Evolutionary conservation across 257 asterid genomes (phyloP).

Genomic region (Solanum sparsipilum): DNA sequence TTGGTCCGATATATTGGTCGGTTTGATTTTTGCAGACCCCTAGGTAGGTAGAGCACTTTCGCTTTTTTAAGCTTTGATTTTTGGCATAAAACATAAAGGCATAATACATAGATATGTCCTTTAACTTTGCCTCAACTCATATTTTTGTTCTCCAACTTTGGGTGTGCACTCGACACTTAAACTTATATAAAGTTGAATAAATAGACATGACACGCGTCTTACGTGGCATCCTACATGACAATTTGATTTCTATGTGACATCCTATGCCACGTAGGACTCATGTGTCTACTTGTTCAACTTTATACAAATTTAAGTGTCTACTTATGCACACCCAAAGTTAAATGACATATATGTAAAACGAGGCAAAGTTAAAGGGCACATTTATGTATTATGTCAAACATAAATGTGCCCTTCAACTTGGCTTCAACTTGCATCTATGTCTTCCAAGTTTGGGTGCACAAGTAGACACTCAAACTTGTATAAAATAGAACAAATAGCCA

Average conservation of each 20-base stretch:
- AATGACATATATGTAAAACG: too few species aligned
- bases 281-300: too few species aligned
- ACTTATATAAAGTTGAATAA: background rate
- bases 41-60: background rate
- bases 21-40: too few species aligned
- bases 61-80: background rate
- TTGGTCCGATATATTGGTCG: too few species aligned
- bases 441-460: background rate
- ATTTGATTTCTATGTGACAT: too few species aligned
- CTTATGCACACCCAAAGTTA: too few species aligned
- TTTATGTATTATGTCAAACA: background rate
- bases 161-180: background rate
- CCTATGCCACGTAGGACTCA: too few species aligned
- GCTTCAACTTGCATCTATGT: background rate
- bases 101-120: background rate
- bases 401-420: background rate
- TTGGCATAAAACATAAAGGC: background rate
- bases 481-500: too few species aligned
- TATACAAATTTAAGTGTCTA: too few species aligned
- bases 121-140: too few species aligned
- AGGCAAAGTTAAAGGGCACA: too few species aligned
- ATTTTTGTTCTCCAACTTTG: background rate
- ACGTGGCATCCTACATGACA: background rate
- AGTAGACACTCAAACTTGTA: background rate
- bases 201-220: background rate